phyloP scores from a whole-genome alignment of 2,329 filamentous ascomycete genomes.

The Cladophialophora immunda region DNA sequence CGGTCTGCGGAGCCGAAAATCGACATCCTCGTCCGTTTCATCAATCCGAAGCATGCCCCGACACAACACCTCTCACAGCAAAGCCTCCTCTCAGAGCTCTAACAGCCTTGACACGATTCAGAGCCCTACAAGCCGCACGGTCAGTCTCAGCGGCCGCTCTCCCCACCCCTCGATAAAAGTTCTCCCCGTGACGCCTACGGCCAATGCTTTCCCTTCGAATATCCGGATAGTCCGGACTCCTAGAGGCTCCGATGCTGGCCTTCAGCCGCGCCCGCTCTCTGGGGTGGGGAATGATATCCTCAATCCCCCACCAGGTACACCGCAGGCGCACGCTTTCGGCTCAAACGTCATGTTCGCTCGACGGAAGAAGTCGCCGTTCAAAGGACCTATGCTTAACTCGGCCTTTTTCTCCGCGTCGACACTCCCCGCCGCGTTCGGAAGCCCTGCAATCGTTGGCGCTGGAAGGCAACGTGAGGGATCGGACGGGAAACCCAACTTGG shows the following conservation, averaged over 20 bases:
- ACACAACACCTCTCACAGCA: conserved; percentile 82
- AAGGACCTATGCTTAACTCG: conserved; percentile 54
- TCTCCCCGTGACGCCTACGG: conserved; percentile 86
- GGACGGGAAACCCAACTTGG: conserved; percentile 40
- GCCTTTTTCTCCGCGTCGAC: conserved; percentile 44
- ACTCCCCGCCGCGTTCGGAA: conserved; percentile 44
- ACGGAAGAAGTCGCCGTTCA: conserved; percentile 56
- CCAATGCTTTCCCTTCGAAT: conserved; percentile 80
- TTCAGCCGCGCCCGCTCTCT: conserved; percentile 26
- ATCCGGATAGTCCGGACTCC: conserved; percentile 78
- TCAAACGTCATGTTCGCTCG: conserved; percentile 57
- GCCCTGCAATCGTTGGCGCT: conserved; percentile 43
- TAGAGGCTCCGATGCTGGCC: conserved; percentile 31
- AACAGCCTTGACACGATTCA: conserved; percentile 75
- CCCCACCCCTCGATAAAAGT: conserved; percentile 94
- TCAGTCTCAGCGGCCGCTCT: conserved; percentile 65
- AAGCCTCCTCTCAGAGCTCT: conserved; percentile 91
- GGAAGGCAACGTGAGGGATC: conserved; percentile 43
- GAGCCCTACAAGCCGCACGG: conserved; percentile 71
- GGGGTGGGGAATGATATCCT: conserved; percentile 26
- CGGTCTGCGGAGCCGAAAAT: conserved; percentile 89
- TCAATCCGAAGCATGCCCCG: conserved; percentile 92
- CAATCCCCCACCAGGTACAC: conserved; percentile 20
- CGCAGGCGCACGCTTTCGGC: conserved; percentile 26
- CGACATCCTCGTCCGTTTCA: conserved; percentile 92